A percentile compares a stretch with the other conserved stretches of the same genome.
phyloP scores from a whole-genome alignment of 2,329 filamentous ascomycete genomes.

The Alternaria consortialis region DNA sequence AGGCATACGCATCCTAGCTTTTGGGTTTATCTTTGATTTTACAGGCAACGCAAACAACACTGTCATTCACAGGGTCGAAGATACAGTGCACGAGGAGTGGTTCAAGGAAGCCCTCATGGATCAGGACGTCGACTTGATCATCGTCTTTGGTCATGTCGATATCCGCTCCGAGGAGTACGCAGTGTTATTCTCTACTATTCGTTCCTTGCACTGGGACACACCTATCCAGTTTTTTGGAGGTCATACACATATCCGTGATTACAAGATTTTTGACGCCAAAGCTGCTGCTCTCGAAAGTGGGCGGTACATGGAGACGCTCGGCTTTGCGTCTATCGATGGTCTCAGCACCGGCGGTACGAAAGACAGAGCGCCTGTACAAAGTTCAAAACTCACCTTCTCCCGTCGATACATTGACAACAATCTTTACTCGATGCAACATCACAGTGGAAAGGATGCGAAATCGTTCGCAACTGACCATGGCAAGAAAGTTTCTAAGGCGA shows the following conservation, averaged over 20 bases:
- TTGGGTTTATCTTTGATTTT: slow-evolving; percentile 97
- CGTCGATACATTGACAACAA: slow-evolving; percentile 96
- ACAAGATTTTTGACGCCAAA: slow-evolving; percentile 78
- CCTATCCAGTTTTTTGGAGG: slow-evolving; percentile 94
- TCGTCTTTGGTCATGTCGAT: slow-evolving; percentile 86
- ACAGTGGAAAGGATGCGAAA: slow-evolving; percentile 74
- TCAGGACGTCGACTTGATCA: slow-evolving; percentile 80
- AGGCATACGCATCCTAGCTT: slow-evolving; percentile 81
- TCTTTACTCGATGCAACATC: slow-evolving; percentile 81
- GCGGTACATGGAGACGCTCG: slow-evolving; percentile 93
- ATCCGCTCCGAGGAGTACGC: slow-evolving; percentile 82
- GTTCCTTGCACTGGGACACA: slow-evolving; percentile 77
- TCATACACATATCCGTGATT: slow-evolving; percentile 88
- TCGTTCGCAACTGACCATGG: slow-evolving; percentile 82
- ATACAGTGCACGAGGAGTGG: slow-evolving; percentile 85
- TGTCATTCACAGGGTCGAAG: slow-evolving; percentile 78
- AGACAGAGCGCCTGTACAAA: slow-evolving; percentile 25
- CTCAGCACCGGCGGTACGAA: slow-evolving; percentile 56
- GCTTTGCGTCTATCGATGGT: slow-evolving; percentile 87
- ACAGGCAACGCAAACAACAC: slow-evolving; percentile 91
- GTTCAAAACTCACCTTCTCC: slow-evolving; percentile 66
- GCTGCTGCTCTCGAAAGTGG: slow-evolving; percentile 86
- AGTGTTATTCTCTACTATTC: slow-evolving; percentile 79
- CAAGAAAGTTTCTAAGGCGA: slow-evolving; percentile 73
- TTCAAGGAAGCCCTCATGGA: slow-evolving; percentile 87